Conservation (phyloP, 345 rosid genomes). For the Noccaea bulbosa region DNA sequence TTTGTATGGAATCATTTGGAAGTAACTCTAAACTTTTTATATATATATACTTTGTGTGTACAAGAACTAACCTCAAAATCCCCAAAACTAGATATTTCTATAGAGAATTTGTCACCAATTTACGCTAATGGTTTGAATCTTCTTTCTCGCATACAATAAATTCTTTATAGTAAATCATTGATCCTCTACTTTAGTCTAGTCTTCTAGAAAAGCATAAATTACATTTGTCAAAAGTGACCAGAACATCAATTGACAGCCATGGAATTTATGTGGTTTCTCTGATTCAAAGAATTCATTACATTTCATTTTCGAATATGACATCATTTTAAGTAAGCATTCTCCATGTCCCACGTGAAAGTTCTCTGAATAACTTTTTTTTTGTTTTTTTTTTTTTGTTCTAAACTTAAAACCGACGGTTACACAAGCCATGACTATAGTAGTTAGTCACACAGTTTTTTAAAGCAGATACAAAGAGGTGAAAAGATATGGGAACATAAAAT, state of each 20-base stretch:
- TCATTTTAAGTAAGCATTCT: neutral
- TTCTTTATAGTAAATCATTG: neutral
- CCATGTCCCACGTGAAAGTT: neutral
- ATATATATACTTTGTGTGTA: neutral
- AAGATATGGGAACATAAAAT: too few relatives aligned
- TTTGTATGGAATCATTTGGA: neutral
- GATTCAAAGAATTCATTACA: too few relatives aligned
- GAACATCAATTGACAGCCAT: neutral
- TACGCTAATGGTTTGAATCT: neutral
- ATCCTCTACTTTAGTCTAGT: neutral
- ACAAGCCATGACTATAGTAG: too few relatives aligned
- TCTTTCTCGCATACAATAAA: too few relatives aligned
- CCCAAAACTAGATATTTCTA: neutral
- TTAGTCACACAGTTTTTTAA: too few relatives aligned
- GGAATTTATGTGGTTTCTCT: neutral
- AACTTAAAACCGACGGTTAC: too few relatives aligned
- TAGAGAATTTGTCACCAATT: neutral
- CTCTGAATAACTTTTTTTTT: neutral
- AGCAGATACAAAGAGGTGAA: too few relatives aligned
- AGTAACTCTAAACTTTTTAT: neutral
- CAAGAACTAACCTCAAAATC: neutral
- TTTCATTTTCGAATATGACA: neutral
- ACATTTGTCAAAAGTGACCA: neutral
- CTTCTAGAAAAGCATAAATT: slow-evolving; percentile 10
- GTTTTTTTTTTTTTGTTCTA: too few relatives aligned